Conservation (phyloP, 345 rosid genomes). For the Trapa incisa region DNA sequence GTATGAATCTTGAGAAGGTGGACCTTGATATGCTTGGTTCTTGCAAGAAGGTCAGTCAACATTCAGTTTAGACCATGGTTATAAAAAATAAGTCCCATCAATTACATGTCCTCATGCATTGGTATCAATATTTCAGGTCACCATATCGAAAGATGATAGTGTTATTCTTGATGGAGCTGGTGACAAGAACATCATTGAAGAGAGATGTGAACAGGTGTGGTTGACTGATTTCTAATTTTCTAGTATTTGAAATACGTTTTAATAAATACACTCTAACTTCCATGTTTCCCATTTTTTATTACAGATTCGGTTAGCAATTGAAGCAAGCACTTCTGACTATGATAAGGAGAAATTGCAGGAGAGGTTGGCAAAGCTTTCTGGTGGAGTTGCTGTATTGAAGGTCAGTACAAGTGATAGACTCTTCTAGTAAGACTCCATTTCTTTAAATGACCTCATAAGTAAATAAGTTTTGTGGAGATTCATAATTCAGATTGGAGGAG, state of each 20-base stretch:
- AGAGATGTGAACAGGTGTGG: conserved; percentile 78
- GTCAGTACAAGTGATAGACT: conserved; percentile 19
- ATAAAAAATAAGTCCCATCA: neutral
- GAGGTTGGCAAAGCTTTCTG: conserved; percentile 87
- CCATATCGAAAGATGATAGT: conserved; percentile 83
- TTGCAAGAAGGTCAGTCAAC: conserved; percentile 56
- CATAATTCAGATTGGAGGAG: conserved; percentile 81
- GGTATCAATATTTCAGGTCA: conserved; percentile 29
- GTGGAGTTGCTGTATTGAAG: conserved; percentile 95
- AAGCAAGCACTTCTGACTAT: conserved; percentile 76
- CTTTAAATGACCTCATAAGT: neutral
- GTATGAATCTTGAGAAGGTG: conserved; percentile 85
- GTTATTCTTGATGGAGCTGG: conserved; percentile 95
- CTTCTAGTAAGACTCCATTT: neutral
- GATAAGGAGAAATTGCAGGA: conserved; percentile 94
- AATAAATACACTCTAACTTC: neutral
- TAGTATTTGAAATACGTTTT: neutral
- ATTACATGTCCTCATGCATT: neutral
- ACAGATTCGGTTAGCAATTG: conserved; percentile 68
- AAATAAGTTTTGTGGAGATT: neutral
- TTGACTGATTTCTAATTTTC: neutral
- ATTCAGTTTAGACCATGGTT: neutral
- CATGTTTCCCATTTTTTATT: neutral
- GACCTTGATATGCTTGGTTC: conserved; percentile 73
- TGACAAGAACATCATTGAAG: conserved; percentile 73